Conservation (phyloP, 2,329 filamentous ascomycete species). For the Ambrosiella cleistominuta region DNA sequence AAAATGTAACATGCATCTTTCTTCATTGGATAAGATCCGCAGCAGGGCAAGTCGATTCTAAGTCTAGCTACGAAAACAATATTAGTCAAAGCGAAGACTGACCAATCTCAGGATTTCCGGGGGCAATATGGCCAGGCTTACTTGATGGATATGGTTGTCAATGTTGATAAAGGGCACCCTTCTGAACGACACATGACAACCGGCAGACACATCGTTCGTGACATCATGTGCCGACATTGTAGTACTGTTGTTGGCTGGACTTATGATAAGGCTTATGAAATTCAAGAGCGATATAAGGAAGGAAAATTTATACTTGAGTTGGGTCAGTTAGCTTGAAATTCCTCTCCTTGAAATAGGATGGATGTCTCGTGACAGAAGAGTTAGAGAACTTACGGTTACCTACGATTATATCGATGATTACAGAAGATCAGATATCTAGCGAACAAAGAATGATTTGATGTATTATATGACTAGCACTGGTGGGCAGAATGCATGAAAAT, state of each 20-base stretch:
- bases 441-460: too few species aligned
- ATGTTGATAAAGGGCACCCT: slow-evolving; percentile 67
- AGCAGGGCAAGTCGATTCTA: slow-evolving; percentile 46
- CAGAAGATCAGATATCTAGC: too few species aligned
- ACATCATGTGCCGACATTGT: slow-evolving; percentile 84
- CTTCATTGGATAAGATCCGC: slow-evolving; percentile 91
- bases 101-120: slow-evolving; percentile 62
- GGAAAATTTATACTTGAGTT: slow-evolving; percentile 94
- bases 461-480: too few species aligned
- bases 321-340: slow-evolving; percentile 42
- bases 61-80: neutral
- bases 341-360: neutral
- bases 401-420: too few species aligned
- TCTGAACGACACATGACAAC: slow-evolving; percentile 97
- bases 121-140: slow-evolving; percentile 97
- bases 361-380: neutral
- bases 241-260: slow-evolving; percentile 93
- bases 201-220: slow-evolving; percentile 79
- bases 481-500: too few species aligned
- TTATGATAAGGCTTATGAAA: slow-evolving; percentile 93
- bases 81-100: neutral
- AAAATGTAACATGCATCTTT: slow-evolving; percentile 85
- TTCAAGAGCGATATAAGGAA: slow-evolving; percentile 93
- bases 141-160: slow-evolving; percentile 88
- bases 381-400: too few species aligned